phyloP scores from a whole-genome alignment of 2,329 filamentous ascomycete genomes.

The Hypocrella siamensis region DNA sequence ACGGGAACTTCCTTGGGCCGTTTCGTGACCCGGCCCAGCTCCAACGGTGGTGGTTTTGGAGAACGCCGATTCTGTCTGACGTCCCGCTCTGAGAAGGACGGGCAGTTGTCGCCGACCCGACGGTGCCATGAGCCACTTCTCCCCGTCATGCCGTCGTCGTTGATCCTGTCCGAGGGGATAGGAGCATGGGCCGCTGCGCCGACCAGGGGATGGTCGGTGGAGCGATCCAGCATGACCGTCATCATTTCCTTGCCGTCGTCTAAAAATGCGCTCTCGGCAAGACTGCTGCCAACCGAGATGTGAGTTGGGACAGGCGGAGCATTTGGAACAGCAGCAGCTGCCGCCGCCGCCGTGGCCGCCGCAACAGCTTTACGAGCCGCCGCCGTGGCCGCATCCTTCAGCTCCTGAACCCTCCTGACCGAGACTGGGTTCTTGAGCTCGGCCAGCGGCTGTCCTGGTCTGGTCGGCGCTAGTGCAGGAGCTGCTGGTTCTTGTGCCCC shows the following conservation, averaged over 20 bases:
- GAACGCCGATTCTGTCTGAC: constrained; percentile 30
- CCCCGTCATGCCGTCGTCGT: constrained; percentile 5
- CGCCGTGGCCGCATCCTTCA: too few species aligned
- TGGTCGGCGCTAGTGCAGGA: neutral
- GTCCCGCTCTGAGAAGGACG: constrained; percentile 40
- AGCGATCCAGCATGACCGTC: constrained; percentile 27
- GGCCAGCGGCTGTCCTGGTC: neutral
- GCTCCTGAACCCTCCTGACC: too few species aligned
- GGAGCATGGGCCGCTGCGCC: too few species aligned
- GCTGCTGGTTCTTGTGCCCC: constrained; percentile 1
- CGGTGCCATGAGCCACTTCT: constrained; percentile 29
- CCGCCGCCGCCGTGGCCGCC: neutral
- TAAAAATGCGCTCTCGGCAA: constrained; percentile 7
- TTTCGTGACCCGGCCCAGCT: constrained; percentile 26
- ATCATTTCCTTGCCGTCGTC: constrained; percentile 20
- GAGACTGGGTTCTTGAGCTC: neutral
- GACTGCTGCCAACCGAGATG: neutral
- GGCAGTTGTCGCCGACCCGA: constrained; percentile 41
- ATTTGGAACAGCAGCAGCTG: neutral
- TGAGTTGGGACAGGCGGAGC: neutral
- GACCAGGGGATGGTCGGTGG: constrained; percentile 5
- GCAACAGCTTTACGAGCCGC: too few species aligned
- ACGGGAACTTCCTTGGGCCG: constrained; percentile 28
- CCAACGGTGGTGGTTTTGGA: constrained; percentile 39
- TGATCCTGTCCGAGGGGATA: constrained; percentile 3